Evolutionary conservation across 441 rosid genomes (phyloP).

Genomic region (Heliophila coronopifolia): DNA sequence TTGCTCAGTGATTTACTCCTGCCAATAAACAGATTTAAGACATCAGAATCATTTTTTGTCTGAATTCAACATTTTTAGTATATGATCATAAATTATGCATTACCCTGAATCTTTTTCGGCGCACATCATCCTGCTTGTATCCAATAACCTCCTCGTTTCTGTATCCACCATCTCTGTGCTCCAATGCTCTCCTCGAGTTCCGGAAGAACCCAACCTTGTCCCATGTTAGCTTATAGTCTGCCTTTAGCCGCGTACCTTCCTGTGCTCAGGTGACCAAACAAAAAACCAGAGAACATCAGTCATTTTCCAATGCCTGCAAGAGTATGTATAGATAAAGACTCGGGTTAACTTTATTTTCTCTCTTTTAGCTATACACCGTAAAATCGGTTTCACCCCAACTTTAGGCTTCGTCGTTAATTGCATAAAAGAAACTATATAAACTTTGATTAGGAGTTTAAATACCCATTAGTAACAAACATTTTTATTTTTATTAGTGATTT

Average conservation of each 20-base stretch:
- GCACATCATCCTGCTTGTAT: slow-evolving; percentile 40
- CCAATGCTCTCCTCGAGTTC: slow-evolving; percentile 37
- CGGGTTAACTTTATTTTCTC: too few relatives aligned
- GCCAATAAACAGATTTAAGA: slow-evolving; percentile 10
- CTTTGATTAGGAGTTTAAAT: too few relatives aligned
- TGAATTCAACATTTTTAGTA: background rate
- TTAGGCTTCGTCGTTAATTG: too few relatives aligned
- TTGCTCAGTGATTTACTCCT: slow-evolving; percentile 22
- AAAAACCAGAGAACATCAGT: background rate
- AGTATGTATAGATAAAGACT: too few relatives aligned
- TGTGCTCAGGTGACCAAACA: slow-evolving; percentile 35
- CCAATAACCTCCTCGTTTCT: slow-evolving; percentile 40
- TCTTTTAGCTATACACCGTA: too few relatives aligned
- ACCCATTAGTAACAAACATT: too few relatives aligned
- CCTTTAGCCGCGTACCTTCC: slow-evolving; percentile 79
- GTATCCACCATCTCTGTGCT: slow-evolving; percentile 31
- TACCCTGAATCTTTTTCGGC: slow-evolving; percentile 79
- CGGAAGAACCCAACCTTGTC: slow-evolving; percentile 68
- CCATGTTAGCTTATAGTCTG: slow-evolving; percentile 83
- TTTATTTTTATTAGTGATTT: too few relatives aligned
- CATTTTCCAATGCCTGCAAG: background rate
- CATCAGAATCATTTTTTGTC: slow-evolving; percentile 4
- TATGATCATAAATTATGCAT: slow-evolving; percentile 4
- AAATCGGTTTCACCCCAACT: too few relatives aligned
- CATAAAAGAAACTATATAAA: too few relatives aligned